Base-by-base conservation (phyloP, 768 basidiomycete genomes). In the Psilocybe cyanescens region DNA sequence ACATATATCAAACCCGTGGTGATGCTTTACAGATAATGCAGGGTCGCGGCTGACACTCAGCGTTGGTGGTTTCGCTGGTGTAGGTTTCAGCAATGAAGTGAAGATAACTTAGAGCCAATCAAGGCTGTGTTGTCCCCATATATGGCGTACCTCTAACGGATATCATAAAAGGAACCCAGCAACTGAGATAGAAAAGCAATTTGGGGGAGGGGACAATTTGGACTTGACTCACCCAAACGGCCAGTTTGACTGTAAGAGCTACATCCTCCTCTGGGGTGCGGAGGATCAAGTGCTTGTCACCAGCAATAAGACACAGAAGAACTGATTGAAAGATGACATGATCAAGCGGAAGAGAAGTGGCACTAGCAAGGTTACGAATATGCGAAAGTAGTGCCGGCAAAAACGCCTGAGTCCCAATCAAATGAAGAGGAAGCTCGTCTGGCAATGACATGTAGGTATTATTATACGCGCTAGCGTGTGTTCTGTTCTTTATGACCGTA, bases 261-360 rank as follows among this genome's bases (percentile, higher is more conserved):
- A 91, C 73, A 61, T 92, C 91, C 57, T 90, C 87, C 63, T 88
- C 86, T 9, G 77, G 78, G 1, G 89, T 84, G 47, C 87, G 81
- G 16, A 93, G 75, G 58, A 93, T 78, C 30, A 92, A 74, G 70
- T 91, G 80, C 63, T 82, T 86, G 65, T 87, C 77, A 1, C 84
- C 84, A 3, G 89, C 80, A 37, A 89, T 75, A 50, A 92, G 76
- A 69, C 83, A 89, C 3, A 88, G 81, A 31, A 92, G 81, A 14
- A 91, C 74, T 19, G 87, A 85, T 69, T 88, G 88, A 19, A 91
- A 73, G 45, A 91, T 81, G 55, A 85, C 81, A 8, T 83, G 78
- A 55, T 92, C 89, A 2, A 90, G 58, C 7, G 87, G 87, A 14
- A 88, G 70, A 52, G 76, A 68, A 0, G 82, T 47, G 1, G 70